Conservation (phyloP, 2,329 filamentous ascomycete genomes). For the Claviceps sorghi region DNA sequence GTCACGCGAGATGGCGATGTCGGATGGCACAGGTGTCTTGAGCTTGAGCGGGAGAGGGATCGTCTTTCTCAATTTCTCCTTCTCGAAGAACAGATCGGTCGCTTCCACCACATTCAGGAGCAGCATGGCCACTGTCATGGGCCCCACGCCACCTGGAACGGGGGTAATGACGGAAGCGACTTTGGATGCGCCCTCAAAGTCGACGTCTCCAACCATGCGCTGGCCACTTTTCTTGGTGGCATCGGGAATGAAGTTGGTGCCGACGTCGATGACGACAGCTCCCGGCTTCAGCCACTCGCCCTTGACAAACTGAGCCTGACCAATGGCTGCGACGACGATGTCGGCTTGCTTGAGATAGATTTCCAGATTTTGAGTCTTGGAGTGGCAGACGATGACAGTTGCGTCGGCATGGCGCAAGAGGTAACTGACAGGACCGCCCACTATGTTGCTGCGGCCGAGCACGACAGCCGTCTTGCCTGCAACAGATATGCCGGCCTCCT, state of each 20-base stretch:
- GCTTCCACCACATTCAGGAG: conserved; percentile 89
- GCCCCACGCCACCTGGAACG: conserved; percentile 89
- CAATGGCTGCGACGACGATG: conserved; percentile 83
- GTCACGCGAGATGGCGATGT: conserved; percentile 79
- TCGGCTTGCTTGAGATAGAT: conserved; percentile 71
- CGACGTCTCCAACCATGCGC: conserved; percentile 86
- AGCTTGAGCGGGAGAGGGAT: conserved; percentile 73
- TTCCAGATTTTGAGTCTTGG: conserved; percentile 61
- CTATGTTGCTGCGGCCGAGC: conserved; percentile 88
- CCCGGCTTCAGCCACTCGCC: conserved; percentile 93
- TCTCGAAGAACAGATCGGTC: conserved; percentile 66
- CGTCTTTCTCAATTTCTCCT: conserved; percentile 66
- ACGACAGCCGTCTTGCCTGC: conserved; percentile 90
- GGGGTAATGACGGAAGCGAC: conserved; percentile 91
- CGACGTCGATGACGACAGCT: conserved; percentile 92
- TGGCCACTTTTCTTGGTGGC: conserved; percentile 81
- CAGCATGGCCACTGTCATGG: conserved; percentile 98
- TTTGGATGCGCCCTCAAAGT: conserved; percentile 70
- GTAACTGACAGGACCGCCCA: conserved; percentile 92
- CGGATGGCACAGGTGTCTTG: conserved; percentile 72
- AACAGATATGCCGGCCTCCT: conserved; percentile 70
- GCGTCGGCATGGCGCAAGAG: conserved; percentile 90
- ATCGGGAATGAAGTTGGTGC: conserved; percentile 90
- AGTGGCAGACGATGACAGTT: conserved; percentile 93
- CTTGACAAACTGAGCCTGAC: conserved; percentile 73